These are phyloP conservation scores for Paracoccidioides lutzii DNA, from an alignment of 2,329 filamentous ascomycete species.

Conservation along the genomic window DNA sequence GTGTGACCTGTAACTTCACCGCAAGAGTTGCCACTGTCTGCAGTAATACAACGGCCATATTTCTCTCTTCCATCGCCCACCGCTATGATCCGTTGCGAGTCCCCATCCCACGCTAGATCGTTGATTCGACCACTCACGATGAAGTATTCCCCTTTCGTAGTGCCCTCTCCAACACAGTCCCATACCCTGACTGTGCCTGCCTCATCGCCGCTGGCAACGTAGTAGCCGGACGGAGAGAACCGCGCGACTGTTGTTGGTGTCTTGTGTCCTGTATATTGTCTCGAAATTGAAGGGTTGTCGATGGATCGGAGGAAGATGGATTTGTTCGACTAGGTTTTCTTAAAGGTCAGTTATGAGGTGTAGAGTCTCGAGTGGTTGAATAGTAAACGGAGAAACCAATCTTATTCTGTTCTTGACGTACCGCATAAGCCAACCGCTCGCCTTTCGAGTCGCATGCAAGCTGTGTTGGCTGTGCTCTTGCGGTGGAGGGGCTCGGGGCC, in stretches of 20 bases:
- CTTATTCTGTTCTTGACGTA: constrained; percentile 28
- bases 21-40: constrained; percentile 89
- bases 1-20: constrained; percentile 90
- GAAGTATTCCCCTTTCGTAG: constrained; percentile 84
- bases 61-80: constrained; percentile 90
- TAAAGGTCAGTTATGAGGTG: background rate
- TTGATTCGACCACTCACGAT: constrained; percentile 93
- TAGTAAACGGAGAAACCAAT: background rate
- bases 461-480: constrained; percentile 74
- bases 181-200: constrained; percentile 78
- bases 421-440: constrained; percentile 83
- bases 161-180: constrained; percentile 75
- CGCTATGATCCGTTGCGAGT: constrained; percentile 90
- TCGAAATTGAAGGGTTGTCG: constrained; percentile 70
- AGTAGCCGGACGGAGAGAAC: constrained; percentile 89
- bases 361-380: background rate
- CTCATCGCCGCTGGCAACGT: constrained; percentile 81
- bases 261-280: constrained; percentile 88
- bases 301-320: constrained; percentile 93
- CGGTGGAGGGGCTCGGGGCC: constrained; percentile 71
- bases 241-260: constrained; percentile 80
- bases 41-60: constrained; percentile 87
- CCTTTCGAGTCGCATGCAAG: constrained; percentile 81
- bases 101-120: constrained; percentile 93
- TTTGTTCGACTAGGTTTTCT: constrained; percentile 61